Evolutionary conservation across 169 alveolate species (phyloP).

Genomic region (Amoebophrya sp.): DNA sequence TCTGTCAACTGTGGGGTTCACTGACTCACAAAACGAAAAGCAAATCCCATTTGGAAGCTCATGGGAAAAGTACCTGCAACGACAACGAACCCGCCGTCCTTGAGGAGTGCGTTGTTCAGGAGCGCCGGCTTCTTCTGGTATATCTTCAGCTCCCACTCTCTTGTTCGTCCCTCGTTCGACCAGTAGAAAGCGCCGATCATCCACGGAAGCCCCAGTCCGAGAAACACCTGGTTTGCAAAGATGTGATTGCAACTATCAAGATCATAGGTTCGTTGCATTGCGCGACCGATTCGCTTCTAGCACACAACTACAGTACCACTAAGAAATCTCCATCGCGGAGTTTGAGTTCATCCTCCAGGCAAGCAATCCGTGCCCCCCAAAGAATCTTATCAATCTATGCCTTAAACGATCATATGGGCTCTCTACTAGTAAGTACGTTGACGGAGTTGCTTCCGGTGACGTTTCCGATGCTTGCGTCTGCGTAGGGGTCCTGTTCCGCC

Average conservation of each 20-base stretch:
- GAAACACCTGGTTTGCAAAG: background rate
- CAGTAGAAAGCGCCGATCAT: constrained; percentile 34
- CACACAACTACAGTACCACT: too few species aligned
- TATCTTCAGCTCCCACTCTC: background rate
- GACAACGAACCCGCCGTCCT: constrained; percentile 19
- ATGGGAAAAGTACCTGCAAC: constrained; percentile 9
- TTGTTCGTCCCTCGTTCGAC: background rate
- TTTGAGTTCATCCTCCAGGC: background rate
- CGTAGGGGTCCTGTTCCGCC: constrained; percentile 32
- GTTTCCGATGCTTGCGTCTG: constrained; percentile 39
- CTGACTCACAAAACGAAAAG: background rate
- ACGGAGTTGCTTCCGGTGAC: constrained; percentile 32
- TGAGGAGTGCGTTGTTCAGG: background rate
- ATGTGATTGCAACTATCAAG: too few species aligned
- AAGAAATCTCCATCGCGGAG: background rate
- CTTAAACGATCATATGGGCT: background rate
- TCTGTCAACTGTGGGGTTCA: too few species aligned
- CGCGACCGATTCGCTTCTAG: too few species aligned
- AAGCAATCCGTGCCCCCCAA: background rate
- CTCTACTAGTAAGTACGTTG: background rate
- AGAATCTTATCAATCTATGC: background rate
- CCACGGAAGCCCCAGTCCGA: constrained; percentile 46
- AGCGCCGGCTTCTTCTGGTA: background rate
- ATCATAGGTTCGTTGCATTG: background rate
- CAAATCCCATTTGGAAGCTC: background rate